Evolutionary conservation across 1,284 basidiomycete species (phyloP).

Genomic region (Trametes sp.): DNA sequence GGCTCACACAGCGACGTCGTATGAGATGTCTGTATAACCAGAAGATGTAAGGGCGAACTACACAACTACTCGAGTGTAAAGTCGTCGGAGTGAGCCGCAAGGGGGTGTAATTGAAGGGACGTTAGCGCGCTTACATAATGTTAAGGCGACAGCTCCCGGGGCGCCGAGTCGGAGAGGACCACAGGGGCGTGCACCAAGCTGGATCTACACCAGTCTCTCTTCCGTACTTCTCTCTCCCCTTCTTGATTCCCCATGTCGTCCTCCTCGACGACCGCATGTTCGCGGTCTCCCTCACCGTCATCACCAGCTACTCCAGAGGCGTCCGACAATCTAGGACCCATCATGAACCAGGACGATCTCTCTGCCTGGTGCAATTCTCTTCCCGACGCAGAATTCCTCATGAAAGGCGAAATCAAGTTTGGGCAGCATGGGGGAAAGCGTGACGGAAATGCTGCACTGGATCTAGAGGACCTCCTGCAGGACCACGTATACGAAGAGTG

Average conservation of each 20-base stretch:
- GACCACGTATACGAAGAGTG: slow-evolving; percentile 77
- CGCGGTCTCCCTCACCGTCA: slow-evolving; percentile 66
- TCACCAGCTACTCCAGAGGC: slow-evolving; percentile 74
- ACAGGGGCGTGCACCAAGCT: slow-evolving; percentile 9
- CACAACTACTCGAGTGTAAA: no score
- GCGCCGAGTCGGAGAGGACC: slow-evolving; percentile 7
- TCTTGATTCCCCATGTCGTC: slow-evolving; percentile 52
- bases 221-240: slow-evolving; percentile 10
- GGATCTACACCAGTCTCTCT: slow-evolving; percentile 10
- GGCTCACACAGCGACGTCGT: no score
- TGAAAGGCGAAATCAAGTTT: slow-evolving; percentile 36
- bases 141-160: slow-evolving; percentile 2
- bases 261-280: slow-evolving; percentile 58
- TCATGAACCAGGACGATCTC: slow-evolving; percentile 59
- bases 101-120: background rate
- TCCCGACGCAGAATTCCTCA: slow-evolving; percentile 49
- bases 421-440: slow-evolving; percentile 31
- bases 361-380: slow-evolving; percentile 65
- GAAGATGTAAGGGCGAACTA: no score
- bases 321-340: slow-evolving; percentile 57
- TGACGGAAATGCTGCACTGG: slow-evolving; percentile 62
- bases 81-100: background rate
- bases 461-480: slow-evolving; percentile 75
- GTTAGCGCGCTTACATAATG: slow-evolving; percentile 20
- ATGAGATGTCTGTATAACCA: no score